These are phyloP conservation scores for Mikania micrantha DNA, from an alignment of 129 eudicot species.

Conservation along the genomic window DNA sequence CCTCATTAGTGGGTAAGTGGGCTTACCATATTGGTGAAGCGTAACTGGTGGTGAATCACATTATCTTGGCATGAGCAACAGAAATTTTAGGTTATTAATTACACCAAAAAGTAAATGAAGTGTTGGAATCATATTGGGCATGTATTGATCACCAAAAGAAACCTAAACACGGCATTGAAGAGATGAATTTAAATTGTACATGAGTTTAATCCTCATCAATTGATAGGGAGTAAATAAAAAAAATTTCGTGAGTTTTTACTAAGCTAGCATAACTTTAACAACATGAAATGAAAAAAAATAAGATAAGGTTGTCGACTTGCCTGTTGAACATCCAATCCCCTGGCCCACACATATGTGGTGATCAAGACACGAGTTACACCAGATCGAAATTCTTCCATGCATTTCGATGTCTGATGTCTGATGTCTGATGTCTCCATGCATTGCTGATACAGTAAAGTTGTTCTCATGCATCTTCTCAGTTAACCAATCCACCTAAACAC, in stretches of 20 bases:
- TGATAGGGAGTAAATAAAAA: not conserved
- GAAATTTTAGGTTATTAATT: not conserved
- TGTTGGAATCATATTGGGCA: not conserved
- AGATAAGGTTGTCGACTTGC: constrained; percentile 20
- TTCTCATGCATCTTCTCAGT: constrained; percentile 91
- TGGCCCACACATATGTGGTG: constrained; percentile 96
- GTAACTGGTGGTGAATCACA: not conserved
- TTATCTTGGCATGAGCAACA: not conserved
- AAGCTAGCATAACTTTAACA: not conserved
- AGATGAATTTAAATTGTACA: not conserved
- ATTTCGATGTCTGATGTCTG: constrained; percentile 95
- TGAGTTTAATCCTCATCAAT: not conserved
- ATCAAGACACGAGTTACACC: constrained; percentile 87
- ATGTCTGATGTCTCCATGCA: constrained; percentile 99
- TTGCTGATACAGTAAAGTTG: constrained; percentile 86
- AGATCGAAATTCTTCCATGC: constrained; percentile 75
- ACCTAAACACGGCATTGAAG: constrained; percentile 33
- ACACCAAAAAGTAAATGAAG: not conserved
- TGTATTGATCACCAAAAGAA: constrained; percentile 66
- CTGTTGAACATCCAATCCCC: constrained; percentile 98
- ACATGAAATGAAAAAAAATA: not conserved
- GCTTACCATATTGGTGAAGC: not conserved
- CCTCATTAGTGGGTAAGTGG: not conserved
- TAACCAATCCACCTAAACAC: constrained; percentile 83
- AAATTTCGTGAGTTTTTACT: not conserved